Percentiles rank a stretch among this genome's conserved stretches.
Conservation (phyloP, 495 filamentous ascomycete genomes). For the Hypoxylon lenormandii region DNA sequence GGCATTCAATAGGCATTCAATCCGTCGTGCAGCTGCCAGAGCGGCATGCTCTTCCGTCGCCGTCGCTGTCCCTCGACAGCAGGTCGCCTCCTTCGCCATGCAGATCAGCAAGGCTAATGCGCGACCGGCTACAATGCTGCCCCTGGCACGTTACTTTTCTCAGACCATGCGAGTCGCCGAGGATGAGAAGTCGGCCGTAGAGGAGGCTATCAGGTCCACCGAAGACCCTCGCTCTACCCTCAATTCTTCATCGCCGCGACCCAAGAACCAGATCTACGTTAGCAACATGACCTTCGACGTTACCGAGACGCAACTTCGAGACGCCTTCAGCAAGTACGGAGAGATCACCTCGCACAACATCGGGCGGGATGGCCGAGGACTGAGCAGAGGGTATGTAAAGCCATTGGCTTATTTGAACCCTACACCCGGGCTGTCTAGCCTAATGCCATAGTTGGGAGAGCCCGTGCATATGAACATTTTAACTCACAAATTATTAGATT, state of each 20-base stretch:
- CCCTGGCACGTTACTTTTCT: slow-evolving; percentile 55
- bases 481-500: slow-evolving; percentile 68
- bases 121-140: slow-evolving; percentile 35
- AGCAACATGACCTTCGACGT: slow-evolving; percentile 90
- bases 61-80: slow-evolving; percentile 57
- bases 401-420: slow-evolving; percentile 4
- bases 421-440: background rate
- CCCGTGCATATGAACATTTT: background rate
- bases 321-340: slow-evolving; percentile 75
- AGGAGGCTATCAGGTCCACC: slow-evolving; percentile 11
- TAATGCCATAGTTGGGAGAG: background rate
- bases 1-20: slow-evolving; percentile 59
- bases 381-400: slow-evolving; percentile 85
- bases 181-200: slow-evolving; percentile 26
- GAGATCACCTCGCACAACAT: slow-evolving; percentile 66
- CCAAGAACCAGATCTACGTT: slow-evolving; percentile 68
- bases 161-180: slow-evolving; percentile 43
- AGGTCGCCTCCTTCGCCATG: slow-evolving; percentile 49
- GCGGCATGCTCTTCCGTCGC: slow-evolving; percentile 65
- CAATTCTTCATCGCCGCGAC: background rate
- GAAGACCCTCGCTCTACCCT: background rate
- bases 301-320: slow-evolving; percentile 74
- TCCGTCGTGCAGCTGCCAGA: slow-evolving; percentile 69
- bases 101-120: slow-evolving; percentile 42
- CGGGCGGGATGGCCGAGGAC: slow-evolving; percentile 74